These are phyloP conservation scores for Thecaphora thlaspeos DNA, from an alignment of 1,284 basidiomycete genomes.

Conservation along the genomic window DNA sequence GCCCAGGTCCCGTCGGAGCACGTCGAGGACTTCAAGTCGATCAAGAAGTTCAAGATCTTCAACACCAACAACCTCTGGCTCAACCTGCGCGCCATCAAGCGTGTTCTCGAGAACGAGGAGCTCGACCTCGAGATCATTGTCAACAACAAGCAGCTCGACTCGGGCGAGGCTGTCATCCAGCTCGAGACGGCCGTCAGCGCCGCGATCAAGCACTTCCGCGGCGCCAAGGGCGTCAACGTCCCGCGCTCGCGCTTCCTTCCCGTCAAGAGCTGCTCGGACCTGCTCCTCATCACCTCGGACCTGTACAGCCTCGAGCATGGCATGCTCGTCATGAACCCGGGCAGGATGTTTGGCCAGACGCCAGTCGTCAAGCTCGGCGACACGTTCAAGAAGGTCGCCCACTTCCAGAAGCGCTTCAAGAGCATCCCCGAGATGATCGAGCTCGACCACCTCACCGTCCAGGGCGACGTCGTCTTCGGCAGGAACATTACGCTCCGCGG, in stretches of 20 bases:
- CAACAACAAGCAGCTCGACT: constrained; percentile 72
- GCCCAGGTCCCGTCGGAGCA: constrained; percentile 98
- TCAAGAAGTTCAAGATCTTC: constrained; percentile 62
- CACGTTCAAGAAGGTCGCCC: constrained; percentile 74
- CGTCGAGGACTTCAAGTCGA: constrained; percentile 95
- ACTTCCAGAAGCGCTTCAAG: constrained; percentile 98
- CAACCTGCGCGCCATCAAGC: constrained; percentile 85
- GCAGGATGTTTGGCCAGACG: constrained; percentile 70
- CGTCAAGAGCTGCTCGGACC: constrained; percentile 67
- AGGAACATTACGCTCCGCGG: constrained; percentile 73
- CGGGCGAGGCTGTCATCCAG: constrained; percentile 76
- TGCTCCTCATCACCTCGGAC: constrained; percentile 93
- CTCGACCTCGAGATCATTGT: constrained; percentile 85
- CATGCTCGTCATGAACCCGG: constrained; percentile 73
- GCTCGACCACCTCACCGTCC: constrained; percentile 93
- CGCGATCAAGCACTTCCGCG: constrained; percentile 92
- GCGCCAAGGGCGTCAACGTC: constrained; percentile 93
- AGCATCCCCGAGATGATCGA: constrained; percentile 81
- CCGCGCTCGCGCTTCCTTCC: constrained; percentile 96
- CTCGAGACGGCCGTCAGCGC: constrained; percentile 98
- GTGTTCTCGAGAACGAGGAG: constrained; percentile 83
- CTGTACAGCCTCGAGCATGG: constrained; percentile 95
- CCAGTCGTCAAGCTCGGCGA: constrained; percentile 98
- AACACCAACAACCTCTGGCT: constrained; percentile 95
- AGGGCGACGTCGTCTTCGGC: constrained; percentile 94